phyloP scores from a whole-genome alignment of 2,329 filamentous ascomycete species.

The Clonostachys byssicola region DNA sequence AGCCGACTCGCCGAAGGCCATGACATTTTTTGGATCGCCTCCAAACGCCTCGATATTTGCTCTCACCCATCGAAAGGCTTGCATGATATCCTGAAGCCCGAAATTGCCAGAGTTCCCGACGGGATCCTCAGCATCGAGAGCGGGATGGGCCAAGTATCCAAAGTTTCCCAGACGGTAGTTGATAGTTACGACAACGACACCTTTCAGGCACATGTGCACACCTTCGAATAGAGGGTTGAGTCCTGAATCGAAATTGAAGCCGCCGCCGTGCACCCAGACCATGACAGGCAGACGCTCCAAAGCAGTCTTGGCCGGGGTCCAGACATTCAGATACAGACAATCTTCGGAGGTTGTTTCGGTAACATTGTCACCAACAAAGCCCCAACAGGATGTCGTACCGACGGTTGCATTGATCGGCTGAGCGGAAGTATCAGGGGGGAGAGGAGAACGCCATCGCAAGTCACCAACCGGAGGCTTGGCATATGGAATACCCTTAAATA shows the following conservation, averaged over 20 bases:
- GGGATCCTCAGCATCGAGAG: too few relatives aligned
- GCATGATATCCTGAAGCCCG: too few relatives aligned
- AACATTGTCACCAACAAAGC: constrained; percentile 17
- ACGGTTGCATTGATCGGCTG: constrained; percentile 7
- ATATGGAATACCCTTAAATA: constrained; percentile 46
- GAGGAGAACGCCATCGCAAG: constrained; percentile 5
- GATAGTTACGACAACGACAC: constrained; percentile 55
- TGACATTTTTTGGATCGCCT: too few relatives aligned
- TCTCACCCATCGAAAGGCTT: too few relatives aligned
- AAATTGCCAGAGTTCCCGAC: too few relatives aligned
- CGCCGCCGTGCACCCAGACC: background rate
- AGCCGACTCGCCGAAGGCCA: too few relatives aligned
- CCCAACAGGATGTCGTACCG: too few relatives aligned
- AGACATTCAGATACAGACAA: background rate
- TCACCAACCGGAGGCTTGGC: constrained; percentile 29
- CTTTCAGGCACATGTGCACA: constrained; percentile 45
- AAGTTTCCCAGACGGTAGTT: constrained; percentile 63
- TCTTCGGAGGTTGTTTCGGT: constrained; percentile 38
- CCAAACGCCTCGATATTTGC: too few relatives aligned
- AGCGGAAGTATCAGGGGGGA: constrained; percentile 22
- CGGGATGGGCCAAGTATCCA: constrained; percentile 52
- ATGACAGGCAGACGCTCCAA: background rate
- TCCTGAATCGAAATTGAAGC: constrained; percentile 31
- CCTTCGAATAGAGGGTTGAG: constrained; percentile 57
- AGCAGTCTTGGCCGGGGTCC: background rate